Percentiles rank a stretch among this genome's conserved stretches.
Conservation (phyloP, 2,329 filamentous ascomycete species). For the Aspergillus aculeatus region DNA sequence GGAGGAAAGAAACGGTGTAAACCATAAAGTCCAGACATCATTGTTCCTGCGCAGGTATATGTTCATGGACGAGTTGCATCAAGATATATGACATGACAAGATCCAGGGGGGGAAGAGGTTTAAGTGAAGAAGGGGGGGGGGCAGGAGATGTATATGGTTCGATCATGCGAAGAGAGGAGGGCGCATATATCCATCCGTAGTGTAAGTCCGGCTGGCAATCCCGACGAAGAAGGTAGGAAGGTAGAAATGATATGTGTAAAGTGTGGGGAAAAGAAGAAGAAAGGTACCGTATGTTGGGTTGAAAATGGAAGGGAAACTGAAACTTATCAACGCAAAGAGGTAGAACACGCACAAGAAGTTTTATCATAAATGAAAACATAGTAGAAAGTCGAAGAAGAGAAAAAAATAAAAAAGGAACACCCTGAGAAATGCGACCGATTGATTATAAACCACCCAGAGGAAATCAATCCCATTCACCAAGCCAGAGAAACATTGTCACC, state of each 20-base stretch:
- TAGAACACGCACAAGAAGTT: background rate
- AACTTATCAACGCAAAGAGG: slow-evolving; percentile 2
- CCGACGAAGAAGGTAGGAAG: background rate
- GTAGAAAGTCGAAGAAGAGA: background rate
- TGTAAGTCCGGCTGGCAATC: slow-evolving; percentile 11
- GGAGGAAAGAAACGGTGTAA: background rate
- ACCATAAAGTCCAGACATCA: background rate
- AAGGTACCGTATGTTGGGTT: no score
- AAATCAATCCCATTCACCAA: slow-evolving; percentile 1
- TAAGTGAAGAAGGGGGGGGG: background rate
- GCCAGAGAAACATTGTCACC: background rate
- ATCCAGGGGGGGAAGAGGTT: background rate
- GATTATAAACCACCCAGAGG: slow-evolving; percentile 9
- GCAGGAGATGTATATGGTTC: background rate
- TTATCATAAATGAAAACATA: slow-evolving; percentile 2
- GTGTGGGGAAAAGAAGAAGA: background rate
- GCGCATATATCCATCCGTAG: slow-evolving; percentile 22
- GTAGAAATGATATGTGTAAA: background rate
- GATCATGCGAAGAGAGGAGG: slow-evolving; percentile 7
- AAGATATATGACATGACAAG: background rate
- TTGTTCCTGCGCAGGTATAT: background rate
- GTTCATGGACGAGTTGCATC: background rate
- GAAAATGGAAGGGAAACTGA: background rate
- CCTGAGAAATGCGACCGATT: background rate
- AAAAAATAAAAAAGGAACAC: slow-evolving; percentile 8